phyloP scores from a whole-genome alignment of 768 basidiomycete genomes.

The Trametes coccinea region DNA sequence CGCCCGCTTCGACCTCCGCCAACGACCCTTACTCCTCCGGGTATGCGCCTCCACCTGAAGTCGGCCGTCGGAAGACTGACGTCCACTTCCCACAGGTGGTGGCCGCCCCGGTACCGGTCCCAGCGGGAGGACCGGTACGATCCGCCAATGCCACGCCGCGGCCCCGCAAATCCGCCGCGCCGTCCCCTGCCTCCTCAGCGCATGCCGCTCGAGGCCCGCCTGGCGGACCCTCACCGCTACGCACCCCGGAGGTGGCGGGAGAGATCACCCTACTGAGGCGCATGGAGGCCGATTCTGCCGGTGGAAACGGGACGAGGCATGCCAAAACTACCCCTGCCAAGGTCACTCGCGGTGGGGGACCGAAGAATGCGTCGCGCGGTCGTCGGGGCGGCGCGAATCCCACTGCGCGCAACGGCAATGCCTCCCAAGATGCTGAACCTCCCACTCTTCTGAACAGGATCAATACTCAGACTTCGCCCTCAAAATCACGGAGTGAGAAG shows the following conservation, averaged over 20 bases:
- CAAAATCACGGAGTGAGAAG: background rate
- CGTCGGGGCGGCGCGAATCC: background rate
- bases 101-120: background rate
- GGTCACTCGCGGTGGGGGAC: background rate
- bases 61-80: conserved; percentile 10
- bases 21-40: background rate
- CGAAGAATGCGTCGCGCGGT: background rate
- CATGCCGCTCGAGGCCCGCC: conserved; percentile 7
- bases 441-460: background rate
- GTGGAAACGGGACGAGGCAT: background rate
- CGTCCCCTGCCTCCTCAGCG: background rate
- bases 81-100: conserved; percentile 11
- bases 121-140: background rate
- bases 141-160: background rate
- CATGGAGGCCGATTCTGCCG: background rate
- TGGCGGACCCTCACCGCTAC: conserved; percentile 3
- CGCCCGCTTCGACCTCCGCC: background rate
- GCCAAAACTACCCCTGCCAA: background rate
- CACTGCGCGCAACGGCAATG: too few relatives aligned
- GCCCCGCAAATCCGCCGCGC: background rate
- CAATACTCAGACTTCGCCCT: background rate
- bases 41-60: conserved; percentile 12
- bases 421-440: too few relatives aligned
- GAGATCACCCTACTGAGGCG: conserved; percentile 4
- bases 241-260: background rate